These are phyloP conservation scores for Exophiala xenobiotica DNA, from an alignment of 2,329 filamentous ascomycete genomes.

Conservation along the genomic window DNA sequence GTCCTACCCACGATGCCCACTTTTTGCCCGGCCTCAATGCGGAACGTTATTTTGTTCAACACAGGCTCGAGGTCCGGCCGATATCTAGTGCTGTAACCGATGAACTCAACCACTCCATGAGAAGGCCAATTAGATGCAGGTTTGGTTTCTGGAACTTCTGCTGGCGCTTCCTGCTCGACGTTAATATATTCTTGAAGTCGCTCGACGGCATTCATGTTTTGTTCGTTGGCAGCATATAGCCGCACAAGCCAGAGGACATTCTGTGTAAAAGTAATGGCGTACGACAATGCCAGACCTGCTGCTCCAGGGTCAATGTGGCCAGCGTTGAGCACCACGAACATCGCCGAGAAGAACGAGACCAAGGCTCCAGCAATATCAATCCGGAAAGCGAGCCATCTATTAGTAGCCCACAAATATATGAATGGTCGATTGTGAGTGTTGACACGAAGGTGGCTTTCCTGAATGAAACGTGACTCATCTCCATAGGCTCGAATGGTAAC, in stretches of 20 bases:
- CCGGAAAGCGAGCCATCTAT: constrained; percentile 92
- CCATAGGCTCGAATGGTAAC: constrained; percentile 96
- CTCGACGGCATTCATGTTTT: constrained; percentile 99
- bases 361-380: constrained; percentile 88
- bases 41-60: constrained; percentile 78
- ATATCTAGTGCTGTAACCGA: constrained; percentile 85
- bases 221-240: constrained; percentile 90
- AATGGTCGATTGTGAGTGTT: constrained; percentile 91
- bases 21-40: constrained; percentile 82
- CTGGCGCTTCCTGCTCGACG: constrained; percentile 85
- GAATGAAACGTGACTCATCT: constrained; percentile 87
- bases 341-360: constrained; percentile 89
- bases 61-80: constrained; percentile 84
- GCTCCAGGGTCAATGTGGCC: constrained; percentile 84
- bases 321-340: constrained; percentile 82
- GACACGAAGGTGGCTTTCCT: constrained; percentile 83
- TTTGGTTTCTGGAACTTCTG: constrained; percentile 73
- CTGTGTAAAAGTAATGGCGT: constrained; percentile 94
- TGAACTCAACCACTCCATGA: constrained; percentile 81
- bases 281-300: constrained; percentile 89
- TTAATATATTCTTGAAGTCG: constrained; percentile 96
- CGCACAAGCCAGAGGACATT: constrained; percentile 96
- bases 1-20: constrained; percentile 95
- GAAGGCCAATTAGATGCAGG: constrained; percentile 82
- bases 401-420: constrained; percentile 94